phyloP scores from a whole-genome alignment of 306 rosid genomes.

The Vigna hirtella region DNA sequence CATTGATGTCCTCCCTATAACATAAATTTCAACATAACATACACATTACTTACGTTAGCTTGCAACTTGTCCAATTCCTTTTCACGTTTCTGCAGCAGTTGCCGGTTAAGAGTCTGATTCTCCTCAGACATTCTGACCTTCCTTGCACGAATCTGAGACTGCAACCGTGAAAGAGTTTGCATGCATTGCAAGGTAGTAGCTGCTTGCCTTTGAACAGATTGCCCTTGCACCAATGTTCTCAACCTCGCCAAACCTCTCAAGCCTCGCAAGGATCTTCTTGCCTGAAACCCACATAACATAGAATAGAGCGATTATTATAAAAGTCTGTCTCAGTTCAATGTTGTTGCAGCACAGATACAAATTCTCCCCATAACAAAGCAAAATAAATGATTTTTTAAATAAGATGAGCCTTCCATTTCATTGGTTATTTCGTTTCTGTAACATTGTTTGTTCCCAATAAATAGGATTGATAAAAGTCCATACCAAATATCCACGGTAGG shows the following conservation, averaged over 20 bases:
- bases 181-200: constrained; percentile 78
- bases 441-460: background rate
- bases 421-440: background rate
- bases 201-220: constrained; percentile 83
- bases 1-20: background rate
- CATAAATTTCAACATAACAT: constrained; percentile 12
- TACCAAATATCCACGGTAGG: constrained; percentile 81
- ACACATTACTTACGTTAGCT: constrained; percentile 60
- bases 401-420: constrained; percentile 12
- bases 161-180: constrained; percentile 87
- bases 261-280: constrained; percentile 78
- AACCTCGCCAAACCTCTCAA: constrained; percentile 86
- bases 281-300: constrained; percentile 51
- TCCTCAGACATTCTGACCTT: constrained; percentile 84
- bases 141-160: constrained; percentile 79
- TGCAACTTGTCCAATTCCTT: constrained; percentile 69
- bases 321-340: constrained; percentile 10
- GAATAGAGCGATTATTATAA: constrained; percentile 5
- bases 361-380: constrained; percentile 24
- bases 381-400: background rate
- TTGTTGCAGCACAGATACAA: constrained; percentile 6
- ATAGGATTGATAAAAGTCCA: constrained; percentile 13
- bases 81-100: constrained; percentile 67
- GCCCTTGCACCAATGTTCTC: constrained; percentile 76
- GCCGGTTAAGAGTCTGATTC: constrained; percentile 80